Percentiles rank a stretch among this genome's conserved stretches.
Evolutionary conservation across 2,329 filamentous ascomycete genomes (phyloP).

Genomic region (Simplicillium aogashimaense): DNA sequence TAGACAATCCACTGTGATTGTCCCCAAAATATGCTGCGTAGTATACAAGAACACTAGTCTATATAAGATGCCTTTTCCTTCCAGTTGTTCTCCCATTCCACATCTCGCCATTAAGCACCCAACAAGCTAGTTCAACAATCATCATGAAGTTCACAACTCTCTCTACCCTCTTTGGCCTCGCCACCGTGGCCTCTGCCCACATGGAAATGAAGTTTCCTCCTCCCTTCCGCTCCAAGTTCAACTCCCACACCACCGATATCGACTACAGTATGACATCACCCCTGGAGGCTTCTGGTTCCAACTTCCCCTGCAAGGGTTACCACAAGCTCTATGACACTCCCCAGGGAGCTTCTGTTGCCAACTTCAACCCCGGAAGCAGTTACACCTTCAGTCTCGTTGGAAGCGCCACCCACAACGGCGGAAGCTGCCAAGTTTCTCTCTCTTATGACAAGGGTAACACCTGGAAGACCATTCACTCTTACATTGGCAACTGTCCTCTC

Average conservation of each 20-base stretch:
- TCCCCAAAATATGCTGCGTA: too few species aligned
- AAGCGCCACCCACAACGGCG: conserved; percentile 50
- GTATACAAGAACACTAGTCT: too few species aligned
- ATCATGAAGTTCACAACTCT: conserved; percentile 25
- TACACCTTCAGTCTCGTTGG: conserved; percentile 53
- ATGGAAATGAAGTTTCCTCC: conserved; percentile 41
- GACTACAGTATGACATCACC: conserved; percentile 65
- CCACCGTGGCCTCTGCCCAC: conserved; percentile 31
- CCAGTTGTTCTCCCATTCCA: too few species aligned
- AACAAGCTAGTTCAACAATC: background rate
- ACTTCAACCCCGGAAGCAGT: conserved; percentile 46
- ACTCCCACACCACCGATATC: conserved; percentile 35
- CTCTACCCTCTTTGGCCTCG: conserved; percentile 22
- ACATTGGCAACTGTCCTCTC: conserved; percentile 35
- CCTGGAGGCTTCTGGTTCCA: conserved; percentile 44
- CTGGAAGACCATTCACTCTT: conserved; percentile 52
- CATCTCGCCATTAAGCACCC: too few species aligned
- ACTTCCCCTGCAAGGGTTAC: conserved; percentile 67
- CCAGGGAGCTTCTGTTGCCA: conserved; percentile 41
- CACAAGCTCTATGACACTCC: conserved; percentile 30
- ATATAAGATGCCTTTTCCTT: too few species aligned
- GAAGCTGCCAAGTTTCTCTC: conserved; percentile 62
- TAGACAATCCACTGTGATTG: too few species aligned
- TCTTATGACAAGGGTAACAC: conserved; percentile 57
- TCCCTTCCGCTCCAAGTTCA: conserved; percentile 40